A percentile compares a stretch with the other conserved stretches of the same genome.
phyloP scores from a whole-genome alignment of 1,284 basidiomycete species.

The Cryptococcus jaspeensis region DNA sequence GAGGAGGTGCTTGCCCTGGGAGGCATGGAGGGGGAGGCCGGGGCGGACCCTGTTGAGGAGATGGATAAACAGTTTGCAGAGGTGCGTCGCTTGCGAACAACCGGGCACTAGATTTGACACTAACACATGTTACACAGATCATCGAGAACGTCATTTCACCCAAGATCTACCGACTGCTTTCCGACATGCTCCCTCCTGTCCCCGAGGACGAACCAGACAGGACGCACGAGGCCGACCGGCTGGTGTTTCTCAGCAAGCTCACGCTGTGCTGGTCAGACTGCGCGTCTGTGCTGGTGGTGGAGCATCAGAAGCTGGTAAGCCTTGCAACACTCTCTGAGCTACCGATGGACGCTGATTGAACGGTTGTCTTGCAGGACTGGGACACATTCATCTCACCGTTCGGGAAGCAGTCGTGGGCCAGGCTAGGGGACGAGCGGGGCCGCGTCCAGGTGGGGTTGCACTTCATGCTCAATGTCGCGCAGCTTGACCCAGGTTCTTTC shows the following conservation, averaged over 20 bases:
- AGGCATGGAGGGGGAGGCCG: constrained; percentile 25
- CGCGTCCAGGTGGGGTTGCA: constrained; percentile 65
- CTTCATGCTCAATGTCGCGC: constrained; percentile 66
- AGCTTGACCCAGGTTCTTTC: constrained; percentile 65
- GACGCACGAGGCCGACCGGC: constrained; percentile 34
- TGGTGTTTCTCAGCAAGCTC: constrained; percentile 56
- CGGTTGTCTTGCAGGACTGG: constrained; percentile 60
- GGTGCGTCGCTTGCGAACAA: constrained; percentile 22
- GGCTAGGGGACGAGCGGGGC: constrained; percentile 57
- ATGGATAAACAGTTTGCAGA: constrained; percentile 44
- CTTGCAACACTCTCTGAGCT: neutral
- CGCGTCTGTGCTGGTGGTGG: constrained; percentile 62
- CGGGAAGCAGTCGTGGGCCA: constrained; percentile 63
- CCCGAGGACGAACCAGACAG: constrained; percentile 28
- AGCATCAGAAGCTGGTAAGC: constrained; percentile 59
- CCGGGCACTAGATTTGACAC: neutral
- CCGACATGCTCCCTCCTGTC: constrained; percentile 54
- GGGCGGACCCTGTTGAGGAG: constrained; percentile 28
- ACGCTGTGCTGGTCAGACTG: constrained; percentile 78
- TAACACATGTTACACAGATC: constrained; percentile 49
- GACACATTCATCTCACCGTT: constrained; percentile 59
- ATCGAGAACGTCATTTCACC: constrained; percentile 61
- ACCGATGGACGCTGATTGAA: neutral
- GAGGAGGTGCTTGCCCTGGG: constrained; percentile 41
- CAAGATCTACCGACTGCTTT: constrained; percentile 63